Percentiles rank a stretch among this genome's conserved stretches.
These are phyloP conservation scores for Nymphaea colorata DNA, from an alignment of 164 flowering plant genomes.

Conservation along the genomic window DNA sequence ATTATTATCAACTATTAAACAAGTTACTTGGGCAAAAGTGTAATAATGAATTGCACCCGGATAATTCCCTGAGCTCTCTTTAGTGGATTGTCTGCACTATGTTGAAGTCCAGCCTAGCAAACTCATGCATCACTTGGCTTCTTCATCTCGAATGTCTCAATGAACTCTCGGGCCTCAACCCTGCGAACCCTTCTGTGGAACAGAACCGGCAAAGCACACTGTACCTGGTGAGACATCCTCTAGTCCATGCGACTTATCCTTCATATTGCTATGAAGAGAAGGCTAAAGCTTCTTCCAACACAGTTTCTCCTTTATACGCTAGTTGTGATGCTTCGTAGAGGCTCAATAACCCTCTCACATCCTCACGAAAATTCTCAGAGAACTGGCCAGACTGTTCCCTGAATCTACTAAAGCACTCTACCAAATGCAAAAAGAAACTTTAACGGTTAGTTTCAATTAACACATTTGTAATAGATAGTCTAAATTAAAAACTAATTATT, in stretches of 20 bases:
- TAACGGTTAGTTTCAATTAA: not conserved
- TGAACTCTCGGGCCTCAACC: constrained; percentile 18
- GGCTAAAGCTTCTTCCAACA: constrained; percentile 9
- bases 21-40: too few species aligned
- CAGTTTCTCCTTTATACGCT: constrained; percentile 8
- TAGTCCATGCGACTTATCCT: not conserved
- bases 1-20: too few species aligned
- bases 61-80: constrained; percentile 6
- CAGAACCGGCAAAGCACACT: constrained; percentile 17
- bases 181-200: constrained; percentile 14
- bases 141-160: too few species aligned
- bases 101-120: constrained; percentile 3
- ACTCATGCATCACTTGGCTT: constrained; percentile 4
- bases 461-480: not conserved
- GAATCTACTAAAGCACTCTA: constrained; percentile 14
- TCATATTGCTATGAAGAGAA: constrained; percentile 7
- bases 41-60: too few species aligned
- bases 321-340: constrained; percentile 22
- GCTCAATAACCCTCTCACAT: constrained; percentile 8
- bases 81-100: constrained; percentile 10
- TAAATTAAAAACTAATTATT: not conserved
- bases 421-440: not conserved
- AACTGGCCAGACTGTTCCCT: constrained; percentile 2
- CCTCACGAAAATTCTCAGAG: not conserved
- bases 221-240: not conserved